Evolutionary conservation across 768 basidiomycete genomes (phyloP).

Genomic region (Coprinopsis marcescibilis): DNA sequence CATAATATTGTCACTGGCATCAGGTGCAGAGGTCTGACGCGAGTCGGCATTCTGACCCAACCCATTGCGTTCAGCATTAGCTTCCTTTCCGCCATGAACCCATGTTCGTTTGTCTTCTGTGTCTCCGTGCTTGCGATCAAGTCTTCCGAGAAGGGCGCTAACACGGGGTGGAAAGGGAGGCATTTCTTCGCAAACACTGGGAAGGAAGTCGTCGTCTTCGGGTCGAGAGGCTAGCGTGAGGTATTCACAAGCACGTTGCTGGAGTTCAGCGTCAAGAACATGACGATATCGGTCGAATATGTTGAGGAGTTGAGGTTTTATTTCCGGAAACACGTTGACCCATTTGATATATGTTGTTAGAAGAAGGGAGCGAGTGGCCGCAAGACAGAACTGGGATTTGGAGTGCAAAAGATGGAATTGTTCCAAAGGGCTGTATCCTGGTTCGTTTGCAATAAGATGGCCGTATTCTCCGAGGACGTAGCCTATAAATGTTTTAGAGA

Average conservation of each 20-base stretch:
- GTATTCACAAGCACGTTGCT: slow-evolving; percentile 98
- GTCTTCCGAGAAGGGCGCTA: slow-evolving; percentile 78
- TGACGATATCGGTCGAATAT: slow-evolving; percentile 98
- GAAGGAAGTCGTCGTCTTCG: slow-evolving; percentile 89
- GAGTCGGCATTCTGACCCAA: slow-evolving; percentile 45
- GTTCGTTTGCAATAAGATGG: slow-evolving; percentile 93
- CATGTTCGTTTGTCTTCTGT: slow-evolving; percentile 95
- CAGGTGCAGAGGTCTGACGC: slow-evolving; percentile 31
- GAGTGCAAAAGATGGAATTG: slow-evolving; percentile 91
- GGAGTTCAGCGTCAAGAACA: slow-evolving; percentile 93
- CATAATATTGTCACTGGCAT: slow-evolving; percentile 51
- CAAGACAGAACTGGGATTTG: slow-evolving; percentile 92
- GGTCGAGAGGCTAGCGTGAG: slow-evolving; percentile 78
- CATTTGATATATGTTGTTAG: slow-evolving; percentile 99
- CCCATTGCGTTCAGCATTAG: slow-evolving; percentile 72
- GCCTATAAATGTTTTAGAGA: slow-evolving; percentile 37
- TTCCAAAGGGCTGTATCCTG: slow-evolving; percentile 88
- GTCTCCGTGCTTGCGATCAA: slow-evolving; percentile 86
- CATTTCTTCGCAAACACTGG: slow-evolving; percentile 97
- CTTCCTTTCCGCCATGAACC: slow-evolving; percentile 92
- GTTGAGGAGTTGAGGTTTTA: slow-evolving; percentile 87
- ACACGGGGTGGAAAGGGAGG: slow-evolving; percentile 96
- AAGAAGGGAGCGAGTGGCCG: slow-evolving; percentile 85
- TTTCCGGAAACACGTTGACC: slow-evolving; percentile 99
- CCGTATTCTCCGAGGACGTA: slow-evolving; percentile 99